A percentile compares a stretch with the other conserved stretches of the same genome.
Conservation (phyloP, 305 asterid species). For the Coffea humblotiana region DNA sequence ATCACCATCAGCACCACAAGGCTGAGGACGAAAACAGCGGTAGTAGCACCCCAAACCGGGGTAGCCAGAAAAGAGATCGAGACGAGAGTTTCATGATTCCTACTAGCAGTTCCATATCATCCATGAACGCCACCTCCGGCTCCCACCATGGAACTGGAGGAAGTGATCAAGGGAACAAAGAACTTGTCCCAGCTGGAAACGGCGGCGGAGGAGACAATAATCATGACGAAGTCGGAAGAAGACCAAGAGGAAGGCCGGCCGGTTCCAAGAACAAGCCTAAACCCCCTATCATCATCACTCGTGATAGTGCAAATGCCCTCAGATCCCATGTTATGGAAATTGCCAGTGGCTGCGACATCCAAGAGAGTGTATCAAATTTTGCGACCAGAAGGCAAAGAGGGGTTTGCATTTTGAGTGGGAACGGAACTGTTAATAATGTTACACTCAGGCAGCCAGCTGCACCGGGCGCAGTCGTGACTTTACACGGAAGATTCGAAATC, state of each 20-base stretch:
- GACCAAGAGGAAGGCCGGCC: constrained; percentile 76
- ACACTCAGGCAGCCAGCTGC: constrained; percentile 77
- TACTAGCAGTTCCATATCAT: neutral
- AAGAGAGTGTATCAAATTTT: constrained; percentile 62
- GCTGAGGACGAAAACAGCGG: constrained; percentile 3
- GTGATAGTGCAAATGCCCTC: constrained; percentile 83
- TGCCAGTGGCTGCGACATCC: constrained; percentile 68
- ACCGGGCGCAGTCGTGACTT: constrained; percentile 64
- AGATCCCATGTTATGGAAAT: constrained; percentile 81
- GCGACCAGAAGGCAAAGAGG: constrained; percentile 82
- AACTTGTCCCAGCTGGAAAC: constrained; percentile 10
- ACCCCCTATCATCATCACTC: constrained; percentile 82
- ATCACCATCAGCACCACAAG: neutral
- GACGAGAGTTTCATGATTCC: neutral
- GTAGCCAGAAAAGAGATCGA: constrained; percentile 11
- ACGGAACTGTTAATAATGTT: constrained; percentile 76
- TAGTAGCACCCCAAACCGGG: constrained; percentile 11
- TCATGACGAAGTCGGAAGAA: constrained; percentile 40
- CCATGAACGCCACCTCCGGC: neutral
- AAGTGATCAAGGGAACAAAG: constrained; percentile 29
- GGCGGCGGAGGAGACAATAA: constrained; percentile 37
- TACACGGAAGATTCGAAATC: constrained; percentile 78
- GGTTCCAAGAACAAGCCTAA: constrained; percentile 83
- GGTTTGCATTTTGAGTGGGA: constrained; percentile 71
- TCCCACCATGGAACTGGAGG: constrained; percentile 3